Base-by-base conservation (phyloP, 2,329 filamentous ascomycete species). In the Aspergillus bombycis region DNA sequence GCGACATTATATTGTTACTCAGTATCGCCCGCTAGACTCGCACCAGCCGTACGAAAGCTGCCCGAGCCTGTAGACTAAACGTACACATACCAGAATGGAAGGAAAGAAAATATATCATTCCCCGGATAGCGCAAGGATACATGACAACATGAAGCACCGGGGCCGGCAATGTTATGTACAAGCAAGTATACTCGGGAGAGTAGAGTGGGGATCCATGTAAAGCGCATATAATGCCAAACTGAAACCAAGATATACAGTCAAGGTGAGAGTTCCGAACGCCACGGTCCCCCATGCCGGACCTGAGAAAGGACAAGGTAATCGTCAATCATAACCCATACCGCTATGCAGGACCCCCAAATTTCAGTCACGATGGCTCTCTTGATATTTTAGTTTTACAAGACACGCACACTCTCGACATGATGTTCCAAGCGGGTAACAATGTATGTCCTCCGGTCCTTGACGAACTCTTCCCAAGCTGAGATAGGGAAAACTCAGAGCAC, bases 211-310 rank as follows among this genome's bases (percentile, higher is more conserved):
- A 58, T 56, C 32, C 41, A 60, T n/a, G 45, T 45, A 61, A 36
- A 50, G 23, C 32, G 14, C 26, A 61, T 52, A 57, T 32, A 55
- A 62, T 50, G 53, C 56, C 43, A 62, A 32, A 57, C 56, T 36
- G 52, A 36, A 61, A 26, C 28, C 61, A 57, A 65, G 62, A 57
- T 62, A 66, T 61, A 67, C 46, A 66, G 48, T 46, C 50, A 63
- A 62, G 50, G 60, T 58, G 59, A 64, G 50, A 50, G 65, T 67
- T 62, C 66, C 67, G 56, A 71, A 71, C 70, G 70, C 70, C 68
- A 58, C 54, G 59, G 57, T 57, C 62, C 63, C 60, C 61, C 43
- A 48, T 59, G 61, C n/a, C 36, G 50, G 36, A 63, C 26, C 46
- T 52, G 38, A 64, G n/a, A 60, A 23, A 32, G n/a, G 52, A 61